Percentiles rank a stretch among this genome's conserved stretches.
These are phyloP conservation scores for Auricularia sp. DNA, from an alignment of 768 basidiomycete genomes.

Conservation along the genomic window DNA sequence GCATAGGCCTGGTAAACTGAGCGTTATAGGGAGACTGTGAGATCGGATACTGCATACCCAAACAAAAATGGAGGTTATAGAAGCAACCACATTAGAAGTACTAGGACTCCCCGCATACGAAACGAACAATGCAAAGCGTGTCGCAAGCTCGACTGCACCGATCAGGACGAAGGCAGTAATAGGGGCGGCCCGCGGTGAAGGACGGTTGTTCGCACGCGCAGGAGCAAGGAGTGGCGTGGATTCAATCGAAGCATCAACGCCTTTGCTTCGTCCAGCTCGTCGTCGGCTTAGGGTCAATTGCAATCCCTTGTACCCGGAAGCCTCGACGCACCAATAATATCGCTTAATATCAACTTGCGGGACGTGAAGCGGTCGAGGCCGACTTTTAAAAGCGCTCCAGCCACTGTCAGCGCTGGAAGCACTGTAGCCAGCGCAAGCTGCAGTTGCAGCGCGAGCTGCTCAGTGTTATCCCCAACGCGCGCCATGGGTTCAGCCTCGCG, in stretches of 20 bases:
- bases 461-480: not conserved
- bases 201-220: not conserved
- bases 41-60: not conserved
- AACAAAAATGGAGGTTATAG: not conserved
- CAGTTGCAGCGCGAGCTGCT: not conserved
- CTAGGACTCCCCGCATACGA: not conserved
- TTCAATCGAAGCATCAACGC: not conserved
- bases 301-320: too few species aligned
- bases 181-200: not conserved
- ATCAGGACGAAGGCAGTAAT: not conserved
- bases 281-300: not conserved
- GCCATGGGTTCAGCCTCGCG: not conserved
- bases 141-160: not conserved
- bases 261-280: not conserved
- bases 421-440: not conserved
- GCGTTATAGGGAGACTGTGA: not conserved
- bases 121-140: not conserved
- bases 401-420: not conserved
- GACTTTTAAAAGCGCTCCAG: not conserved
- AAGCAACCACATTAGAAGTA: not conserved
- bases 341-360: not conserved
- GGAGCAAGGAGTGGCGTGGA: not conserved
- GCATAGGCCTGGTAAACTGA: not conserved
- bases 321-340: not conserved
- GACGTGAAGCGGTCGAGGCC: not conserved